phyloP scores from a whole-genome alignment of 305 asterid genomes.

The Fraxinus baroniana region DNA sequence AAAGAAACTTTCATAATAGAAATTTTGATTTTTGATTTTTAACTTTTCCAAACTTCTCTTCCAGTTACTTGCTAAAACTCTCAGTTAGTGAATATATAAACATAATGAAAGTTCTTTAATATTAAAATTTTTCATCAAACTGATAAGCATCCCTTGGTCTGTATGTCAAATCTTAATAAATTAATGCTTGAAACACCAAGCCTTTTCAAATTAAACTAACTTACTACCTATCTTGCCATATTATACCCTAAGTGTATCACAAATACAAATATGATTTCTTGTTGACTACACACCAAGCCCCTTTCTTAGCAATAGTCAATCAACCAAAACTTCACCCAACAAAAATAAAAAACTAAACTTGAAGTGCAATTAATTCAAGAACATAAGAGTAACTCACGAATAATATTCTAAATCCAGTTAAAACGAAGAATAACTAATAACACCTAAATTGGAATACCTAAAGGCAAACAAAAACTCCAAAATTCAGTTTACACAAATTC shows the following conservation, averaged over 20 bases:
- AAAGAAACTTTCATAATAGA: background rate
- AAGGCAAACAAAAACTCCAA: too few relatives aligned
- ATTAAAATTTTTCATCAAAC: background rate
- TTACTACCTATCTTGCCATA: too few relatives aligned
- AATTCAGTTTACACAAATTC: too few relatives aligned
- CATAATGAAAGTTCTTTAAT: background rate
- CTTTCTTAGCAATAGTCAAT: background rate
- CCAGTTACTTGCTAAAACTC: too few relatives aligned
- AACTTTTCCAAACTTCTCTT: background rate
- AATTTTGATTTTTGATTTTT: background rate
- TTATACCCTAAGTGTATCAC: background rate
- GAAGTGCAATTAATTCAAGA: background rate
- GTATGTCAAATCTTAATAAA: background rate
- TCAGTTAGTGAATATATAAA: background rate
- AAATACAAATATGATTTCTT: background rate
- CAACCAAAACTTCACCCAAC: constrained; percentile 1
- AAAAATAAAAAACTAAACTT: background rate
- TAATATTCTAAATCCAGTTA: too few relatives aligned
- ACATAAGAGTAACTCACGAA: background rate
- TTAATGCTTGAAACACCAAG: background rate
- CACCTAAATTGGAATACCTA: too few relatives aligned
- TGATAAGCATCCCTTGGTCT: background rate
- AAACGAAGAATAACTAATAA: too few relatives aligned
- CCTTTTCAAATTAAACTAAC: constrained; percentile 2
- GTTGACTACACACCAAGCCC: background rate